Base-by-base conservation (phyloP, 2,329 filamentous ascomycete genomes). In the Cladosporium sp. region DNA sequence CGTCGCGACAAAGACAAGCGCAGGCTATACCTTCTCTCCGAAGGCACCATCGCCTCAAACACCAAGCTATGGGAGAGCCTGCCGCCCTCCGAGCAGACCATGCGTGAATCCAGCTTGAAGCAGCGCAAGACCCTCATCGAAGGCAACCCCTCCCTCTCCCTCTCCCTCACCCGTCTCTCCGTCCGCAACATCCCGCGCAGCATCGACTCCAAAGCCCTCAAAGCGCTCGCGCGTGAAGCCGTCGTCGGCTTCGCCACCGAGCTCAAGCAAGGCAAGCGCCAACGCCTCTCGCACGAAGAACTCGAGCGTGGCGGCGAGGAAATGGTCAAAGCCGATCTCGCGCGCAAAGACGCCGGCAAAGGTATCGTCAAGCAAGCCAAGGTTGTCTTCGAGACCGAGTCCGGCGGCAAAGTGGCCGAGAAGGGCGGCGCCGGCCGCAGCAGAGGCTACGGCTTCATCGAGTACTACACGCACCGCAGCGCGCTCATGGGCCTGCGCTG, bases 361-460 rank as follows among this genome's bases (percentile, higher is more conserved):
- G 92, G 89, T 73, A 85, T 99, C 58, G 92, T 99, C 51, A 90
- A 88, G 72, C 95, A 99, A 80, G 91, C 94, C 64, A 99, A 97
- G 83, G 87, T 99, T 63, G 91, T 98, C 43, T 98, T 95, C 74
- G 95, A 99, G 81, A 91, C 90, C 64, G 86, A 86, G 39, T 88
- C 95, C 71, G 95, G 95, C 54, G 88, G 88, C 73, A 98, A 97
- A 81, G 88, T 97, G 16, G 79, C 85, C 10, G 93, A 96, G 79
- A 84, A 86, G 51, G 88, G 83, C 59, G 92, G 91, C 8, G 92
- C 88, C 7, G 93, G 93, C 56, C 87, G 91, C 75, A 95, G 91
- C 76, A 87, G 94, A 76, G 95, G 95, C 5, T 99, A 99, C 76
- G 95, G 96, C 14, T 99, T 99, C 81, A 91, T 99, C 70, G 95